Evolutionary conservation across 306 rosid genomes (phyloP).

Genomic region (Vigna trinervia): DNA sequence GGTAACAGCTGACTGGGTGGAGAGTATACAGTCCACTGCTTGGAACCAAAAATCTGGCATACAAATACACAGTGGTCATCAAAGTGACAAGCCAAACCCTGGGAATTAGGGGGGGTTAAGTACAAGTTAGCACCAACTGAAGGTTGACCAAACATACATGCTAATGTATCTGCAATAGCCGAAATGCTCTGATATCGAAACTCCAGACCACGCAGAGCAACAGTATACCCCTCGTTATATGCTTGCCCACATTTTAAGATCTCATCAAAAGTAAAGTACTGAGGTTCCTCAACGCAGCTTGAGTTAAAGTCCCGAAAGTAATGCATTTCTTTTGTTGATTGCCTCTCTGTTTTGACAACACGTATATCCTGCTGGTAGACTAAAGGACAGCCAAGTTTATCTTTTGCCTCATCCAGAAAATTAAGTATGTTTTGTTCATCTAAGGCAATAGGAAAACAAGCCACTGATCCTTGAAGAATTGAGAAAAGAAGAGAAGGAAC

Average conservation of each 20-base stretch:
- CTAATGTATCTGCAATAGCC: slow-evolving; percentile 71
- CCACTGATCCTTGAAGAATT: slow-evolving; percentile 59
- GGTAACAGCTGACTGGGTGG: slow-evolving; percentile 63
- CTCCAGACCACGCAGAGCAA: slow-evolving; percentile 88
- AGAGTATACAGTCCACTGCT: slow-evolving; percentile 72
- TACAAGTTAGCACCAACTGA: slow-evolving; percentile 91
- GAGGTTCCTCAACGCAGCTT: slow-evolving; percentile 50
- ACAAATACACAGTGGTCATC: slow-evolving; percentile 94
- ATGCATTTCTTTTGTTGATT: slow-evolving; percentile 63
- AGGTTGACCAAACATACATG: slow-evolving; percentile 83
- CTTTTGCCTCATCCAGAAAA: slow-evolving; percentile 67
- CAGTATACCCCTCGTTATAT: slow-evolving; percentile 71
- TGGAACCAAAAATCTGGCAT: slow-evolving; percentile 82
- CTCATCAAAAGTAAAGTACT: slow-evolving; percentile 52
- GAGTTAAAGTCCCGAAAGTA: slow-evolving; percentile 59
- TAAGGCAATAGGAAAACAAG: slow-evolving; percentile 84
- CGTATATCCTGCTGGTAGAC: slow-evolving; percentile 79
- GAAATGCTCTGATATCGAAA: slow-evolving; percentile 71
- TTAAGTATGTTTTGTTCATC: slow-evolving; percentile 71
- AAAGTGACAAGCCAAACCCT: slow-evolving; percentile 79
- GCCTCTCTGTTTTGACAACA: slow-evolving; percentile 68
- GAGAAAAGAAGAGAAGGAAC: slow-evolving; percentile 64
- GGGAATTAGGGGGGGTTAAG: slow-evolving; percentile 89
- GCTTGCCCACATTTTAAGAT: slow-evolving; percentile 69
- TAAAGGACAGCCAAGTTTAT: slow-evolving; percentile 73